phyloP scores from a whole-genome alignment of 768 basidiomycete genomes.

The Russula foetens region DNA sequence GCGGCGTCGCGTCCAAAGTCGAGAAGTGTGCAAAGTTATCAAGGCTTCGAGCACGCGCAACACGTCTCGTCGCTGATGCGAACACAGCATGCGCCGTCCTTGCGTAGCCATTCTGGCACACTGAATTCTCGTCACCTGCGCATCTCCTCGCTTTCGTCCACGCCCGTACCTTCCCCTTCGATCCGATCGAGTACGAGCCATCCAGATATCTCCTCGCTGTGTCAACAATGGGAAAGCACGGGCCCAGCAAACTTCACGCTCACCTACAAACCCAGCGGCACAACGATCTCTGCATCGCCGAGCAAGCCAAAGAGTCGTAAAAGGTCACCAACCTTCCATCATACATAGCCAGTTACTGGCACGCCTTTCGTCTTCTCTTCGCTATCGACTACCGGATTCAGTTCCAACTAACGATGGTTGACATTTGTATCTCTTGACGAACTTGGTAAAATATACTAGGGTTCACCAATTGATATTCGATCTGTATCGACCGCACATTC shows the following conservation, averaged over 20 bases:
- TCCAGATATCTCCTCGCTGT: conserved; percentile 49
- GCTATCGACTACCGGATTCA: not conserved
- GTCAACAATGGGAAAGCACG: conserved; percentile 46
- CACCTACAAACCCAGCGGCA: conserved; percentile 33
- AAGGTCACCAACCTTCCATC: conserved; percentile 11
- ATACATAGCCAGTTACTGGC: conserved; percentile 3
- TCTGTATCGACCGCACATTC: not conserved
- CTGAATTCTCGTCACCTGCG: conserved; percentile 28
- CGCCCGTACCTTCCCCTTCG: conserved; percentile 39
- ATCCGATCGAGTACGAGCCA: conserved; percentile 43
- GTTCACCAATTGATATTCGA: not conserved
- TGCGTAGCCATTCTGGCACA: conserved; percentile 3
- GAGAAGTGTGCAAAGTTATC: conserved; percentile 7
- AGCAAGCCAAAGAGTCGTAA: conserved; percentile 12
- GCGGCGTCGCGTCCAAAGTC: not conserved
- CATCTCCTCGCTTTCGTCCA: conserved; percentile 24
- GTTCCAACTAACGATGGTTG: not conserved
- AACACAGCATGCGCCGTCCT: not conserved
- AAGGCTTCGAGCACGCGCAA: not conserved
- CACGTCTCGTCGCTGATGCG: not conserved
- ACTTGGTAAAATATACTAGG: not conserved
- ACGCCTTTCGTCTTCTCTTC: not conserved
- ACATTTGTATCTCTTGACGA: not conserved
- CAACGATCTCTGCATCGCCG: conserved; percentile 10
- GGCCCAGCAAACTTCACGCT: conserved; percentile 56